Base-by-base conservation (phyloP, 2,329 filamentous ascomycete species). In the Diaporthe sp. region DNA sequence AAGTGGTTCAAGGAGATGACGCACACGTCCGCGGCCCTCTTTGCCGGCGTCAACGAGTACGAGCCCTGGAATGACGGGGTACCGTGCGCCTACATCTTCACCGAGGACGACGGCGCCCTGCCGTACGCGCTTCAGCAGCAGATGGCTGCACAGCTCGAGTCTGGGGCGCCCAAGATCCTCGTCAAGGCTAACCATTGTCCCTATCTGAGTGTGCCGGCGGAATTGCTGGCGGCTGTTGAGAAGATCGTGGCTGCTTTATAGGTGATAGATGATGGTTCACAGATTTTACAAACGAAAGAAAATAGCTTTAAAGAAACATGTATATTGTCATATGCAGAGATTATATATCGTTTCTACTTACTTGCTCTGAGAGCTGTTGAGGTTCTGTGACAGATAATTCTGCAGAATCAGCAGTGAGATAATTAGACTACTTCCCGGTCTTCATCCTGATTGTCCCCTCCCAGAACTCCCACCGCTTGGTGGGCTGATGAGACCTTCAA, bases 121-220 rank as follows among this genome's bases (percentile, higher is more conserved):
- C 74, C 76, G 3, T 73, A 73, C 13, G 17, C 60, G 55, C 63
- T 77, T 22, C 78, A 79, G 74, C 76, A 78, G 49, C 63, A 79
- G 55, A 77, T 79, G 77, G 77, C 74, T 3, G 63, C 72, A 9
- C 74, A 77, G 55, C 73, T 79, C 20, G 67, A 57, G 8, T 53
- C 72, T 3, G 31, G 61, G 8, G 44, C 73, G 13, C 55, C 55
- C 39, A 76, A 67, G 22, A 73, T 74, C 5, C 55, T 74, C n/a
- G 17, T 79, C 22, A 68, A 78, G n/a, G 65, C 76, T 28, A 72
- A 71, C 34, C 78, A 79, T 61, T 77, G 76, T 28, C 76, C 78
- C 9, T 75, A 65, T 39, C 28, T 79, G 28, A 79, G 77, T 47
- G 63, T 73, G 9, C 73, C 77, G 2, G 44, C 58, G 8, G 68